A percentile compares a stretch with the other conserved stretches of the same genome.
Evolutionary conservation across 148 eudicot genomes (phyloP).

Genomic region (Vaccinium darrowii): DNA sequence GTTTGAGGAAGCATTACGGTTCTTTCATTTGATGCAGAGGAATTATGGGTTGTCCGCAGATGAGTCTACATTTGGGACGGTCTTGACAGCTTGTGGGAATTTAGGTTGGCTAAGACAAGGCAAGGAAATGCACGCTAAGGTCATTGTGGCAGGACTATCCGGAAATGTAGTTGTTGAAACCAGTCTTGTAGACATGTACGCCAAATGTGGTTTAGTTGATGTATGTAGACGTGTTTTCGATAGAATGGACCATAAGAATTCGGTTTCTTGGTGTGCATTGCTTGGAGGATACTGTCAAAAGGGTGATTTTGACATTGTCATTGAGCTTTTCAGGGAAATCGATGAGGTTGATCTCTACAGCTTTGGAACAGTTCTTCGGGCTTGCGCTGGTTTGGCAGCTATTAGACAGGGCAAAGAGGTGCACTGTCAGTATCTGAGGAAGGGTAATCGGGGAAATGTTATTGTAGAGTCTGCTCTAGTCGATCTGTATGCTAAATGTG

Average conservation of each 20-base stretch:
- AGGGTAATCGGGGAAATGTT: slow-evolving; percentile 53
- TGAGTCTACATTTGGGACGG: slow-evolving; percentile 63
- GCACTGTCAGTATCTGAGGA: slow-evolving; percentile 73
- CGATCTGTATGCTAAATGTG: slow-evolving; percentile 88
- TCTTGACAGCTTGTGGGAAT: slow-evolving; percentile 78
- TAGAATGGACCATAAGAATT: slow-evolving; percentile 54
- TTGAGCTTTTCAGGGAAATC: slow-evolving; percentile 50
- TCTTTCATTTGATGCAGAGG: slow-evolving; percentile 55
- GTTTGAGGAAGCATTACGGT: slow-evolving; percentile 51
- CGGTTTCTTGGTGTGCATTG: slow-evolving; percentile 78
- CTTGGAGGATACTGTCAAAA: slow-evolving; percentile 77
- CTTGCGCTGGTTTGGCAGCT: slow-evolving; percentile 85
- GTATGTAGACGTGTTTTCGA: slow-evolving; percentile 55
- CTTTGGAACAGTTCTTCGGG: slow-evolving; percentile 78
- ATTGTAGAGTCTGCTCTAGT: slow-evolving; percentile 82
- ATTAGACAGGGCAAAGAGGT: slow-evolving; percentile 71
- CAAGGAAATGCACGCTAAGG: slow-evolving; percentile 61
- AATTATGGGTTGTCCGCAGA: slow-evolving; percentile 43
- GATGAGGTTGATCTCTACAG: slow-evolving; percentile 55
- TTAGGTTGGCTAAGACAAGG: slow-evolving; percentile 59
- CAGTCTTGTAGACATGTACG: slow-evolving; percentile 90
- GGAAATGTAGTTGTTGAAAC: slow-evolving; percentile 63
- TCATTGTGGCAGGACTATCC: slow-evolving; percentile 37
- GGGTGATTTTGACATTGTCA: slow-evolving; percentile 54
- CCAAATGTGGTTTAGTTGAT: slow-evolving; percentile 55